These are phyloP conservation scores for Fusarium sarcochroum DNA, from an alignment of 2,329 filamentous ascomycete species.

Conservation along the genomic window DNA sequence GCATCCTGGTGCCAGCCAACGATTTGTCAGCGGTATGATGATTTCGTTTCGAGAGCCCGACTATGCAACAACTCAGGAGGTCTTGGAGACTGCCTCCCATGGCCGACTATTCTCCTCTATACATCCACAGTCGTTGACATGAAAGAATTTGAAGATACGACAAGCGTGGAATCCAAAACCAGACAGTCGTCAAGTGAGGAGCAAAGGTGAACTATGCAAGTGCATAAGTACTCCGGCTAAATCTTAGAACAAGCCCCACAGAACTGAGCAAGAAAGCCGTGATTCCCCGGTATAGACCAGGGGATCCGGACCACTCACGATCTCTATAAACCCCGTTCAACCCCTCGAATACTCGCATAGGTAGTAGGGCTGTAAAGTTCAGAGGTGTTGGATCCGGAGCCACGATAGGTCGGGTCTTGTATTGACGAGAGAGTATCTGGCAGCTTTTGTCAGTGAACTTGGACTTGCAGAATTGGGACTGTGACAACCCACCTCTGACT, in stretches of 20 bases:
- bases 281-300: background rate
- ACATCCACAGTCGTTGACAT: background rate
- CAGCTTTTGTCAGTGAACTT: background rate
- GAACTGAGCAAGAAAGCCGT: background rate
- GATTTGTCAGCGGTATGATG: background rate
- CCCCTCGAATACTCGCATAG: background rate
- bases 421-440: background rate
- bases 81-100: background rate
- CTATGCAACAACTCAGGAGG: background rate
- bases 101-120: background rate
- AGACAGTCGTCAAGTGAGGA: background rate
- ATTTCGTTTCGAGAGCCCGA: background rate
- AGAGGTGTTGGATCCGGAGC: background rate
- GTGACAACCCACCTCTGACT: background rate
- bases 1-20: background rate
- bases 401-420: background rate
- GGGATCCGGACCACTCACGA: background rate
- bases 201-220: background rate
- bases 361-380: background rate
- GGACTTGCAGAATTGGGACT: background rate
- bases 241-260: background rate
- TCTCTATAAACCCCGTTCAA: background rate
- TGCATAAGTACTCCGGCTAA: background rate
- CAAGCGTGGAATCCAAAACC: background rate
- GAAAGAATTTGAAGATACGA: background rate